Evolutionary conservation across 2,329 filamentous ascomycete genomes (phyloP).

Genomic region (Cladosporium oxysporum): DNA sequence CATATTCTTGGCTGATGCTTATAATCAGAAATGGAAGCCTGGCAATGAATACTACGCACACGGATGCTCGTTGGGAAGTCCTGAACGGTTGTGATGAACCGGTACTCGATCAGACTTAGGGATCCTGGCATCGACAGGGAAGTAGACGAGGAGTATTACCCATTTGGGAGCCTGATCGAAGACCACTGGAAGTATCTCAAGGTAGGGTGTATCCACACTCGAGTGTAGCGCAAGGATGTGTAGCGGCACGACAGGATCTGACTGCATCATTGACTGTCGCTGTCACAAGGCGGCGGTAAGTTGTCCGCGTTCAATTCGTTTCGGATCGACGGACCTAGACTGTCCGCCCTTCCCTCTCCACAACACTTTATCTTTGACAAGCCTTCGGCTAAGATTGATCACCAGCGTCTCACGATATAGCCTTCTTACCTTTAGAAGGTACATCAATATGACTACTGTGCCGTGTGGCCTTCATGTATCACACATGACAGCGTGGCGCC

Average conservation of each 20-base stretch:
- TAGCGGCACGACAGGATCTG: neutral
- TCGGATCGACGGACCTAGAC: conserved; percentile 4
- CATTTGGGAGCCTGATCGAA: neutral
- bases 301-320: neutral
- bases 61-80: too few relatives aligned
- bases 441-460: neutral
- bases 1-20: too few relatives aligned
- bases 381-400: neutral
- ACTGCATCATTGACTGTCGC: neutral
- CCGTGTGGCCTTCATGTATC: neutral
- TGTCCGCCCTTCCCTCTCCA: neutral
- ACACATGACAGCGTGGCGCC: neutral
- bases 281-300: neutral
- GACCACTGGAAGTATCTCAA: neutral
- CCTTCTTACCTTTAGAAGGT: neutral
- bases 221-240: neutral
- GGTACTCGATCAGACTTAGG: too few relatives aligned
- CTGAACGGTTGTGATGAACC: too few relatives aligned
- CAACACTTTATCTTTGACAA: neutral
- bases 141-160: neutral
- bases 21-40: too few relatives aligned
- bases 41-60: too few relatives aligned
- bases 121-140: neutral
- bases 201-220: neutral
- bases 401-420: neutral